Base-by-base conservation (phyloP, 2,329 filamentous ascomycete species). In the Phialocephala subalpina region DNA sequence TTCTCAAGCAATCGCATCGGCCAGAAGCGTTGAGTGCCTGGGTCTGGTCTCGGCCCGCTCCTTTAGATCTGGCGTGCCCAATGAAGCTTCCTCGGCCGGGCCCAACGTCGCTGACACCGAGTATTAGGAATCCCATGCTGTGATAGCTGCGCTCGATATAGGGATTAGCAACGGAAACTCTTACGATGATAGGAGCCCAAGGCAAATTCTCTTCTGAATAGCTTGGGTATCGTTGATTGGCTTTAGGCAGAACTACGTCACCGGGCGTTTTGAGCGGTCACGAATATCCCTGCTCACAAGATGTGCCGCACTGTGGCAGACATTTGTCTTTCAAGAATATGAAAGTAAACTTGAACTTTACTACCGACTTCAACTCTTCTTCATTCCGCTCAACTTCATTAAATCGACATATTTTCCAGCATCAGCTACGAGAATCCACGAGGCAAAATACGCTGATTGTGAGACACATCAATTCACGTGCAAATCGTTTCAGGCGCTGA, bases 171-270 rank as follows among this genome's bases (percentile, higher is more conserved):
- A 22, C 45, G 45, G 45, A 49, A 27, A 25, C 18, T 20, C 8
- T 20, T 47, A 40, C 35, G 14, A 22, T 58, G 52, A 58, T 52
- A 64, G 45, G 33, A 64, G 61, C 58, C 65, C 53, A 53, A 67
- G 52, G 47, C 42, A 29, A 33, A 27, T 64, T 55, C 58, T 38
- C 53, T 56, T 61, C 20, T 53, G n/a, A n/a, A n/a, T n/a, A n/a
- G 42, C 27, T 49, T 27, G 63, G 58, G n/a, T 47, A 35, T 42
- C 58, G 35, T 47, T 49, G 35, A 36, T 57, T 56, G 45, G 58
- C 53, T 42, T 61, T 35, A n/a, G n/a, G n/a, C n/a, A n/a, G n/a
- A 36, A 11, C 47, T 65, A 70, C 68, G 68, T 70, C 66, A 68
- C 58, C 40, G 64, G 42, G 27, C 58, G 29, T 57, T 38, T 62